Percentiles rank a stretch among this genome's conserved stretches.
Evolutionary conservation across 1,139 yeast genomes (phyloP).

Genomic region (Candida dubliniensis): DNA sequence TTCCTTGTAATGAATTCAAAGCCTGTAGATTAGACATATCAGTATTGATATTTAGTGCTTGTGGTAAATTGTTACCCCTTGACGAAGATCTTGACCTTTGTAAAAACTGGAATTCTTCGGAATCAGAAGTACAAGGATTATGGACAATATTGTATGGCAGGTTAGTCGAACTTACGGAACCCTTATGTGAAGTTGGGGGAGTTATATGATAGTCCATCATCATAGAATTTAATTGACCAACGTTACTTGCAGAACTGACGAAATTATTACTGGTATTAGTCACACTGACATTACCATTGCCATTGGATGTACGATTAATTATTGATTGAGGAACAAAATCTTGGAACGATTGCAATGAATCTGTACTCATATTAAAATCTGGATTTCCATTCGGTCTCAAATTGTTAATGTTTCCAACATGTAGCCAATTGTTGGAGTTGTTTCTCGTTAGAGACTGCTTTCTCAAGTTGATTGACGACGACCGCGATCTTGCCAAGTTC

Average conservation of each 20-base stretch:
- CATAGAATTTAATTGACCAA: constrained; percentile 30
- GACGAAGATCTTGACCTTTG: constrained; percentile 28
- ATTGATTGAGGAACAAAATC: constrained; percentile 46
- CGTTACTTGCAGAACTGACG: constrained; percentile 6
- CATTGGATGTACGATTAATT: constrained; percentile 24
- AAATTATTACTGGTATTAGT: constrained; percentile 1
- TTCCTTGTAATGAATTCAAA: constrained; percentile 28
- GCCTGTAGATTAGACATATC: constrained; percentile 35
- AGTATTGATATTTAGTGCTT: constrained; percentile 43
- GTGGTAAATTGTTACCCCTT: constrained; percentile 28
- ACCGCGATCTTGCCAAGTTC: constrained; percentile 21
- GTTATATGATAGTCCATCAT: constrained; percentile 44
- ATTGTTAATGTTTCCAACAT: constrained; percentile 45
- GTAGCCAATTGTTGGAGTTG: constrained; percentile 48
- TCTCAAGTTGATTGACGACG: constrained; percentile 35
- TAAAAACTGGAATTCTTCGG: constrained; percentile 11
- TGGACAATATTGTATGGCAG: constrained; percentile 2
- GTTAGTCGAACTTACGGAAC: constrained; percentile 29
- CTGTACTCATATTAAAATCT: constrained; percentile 36
- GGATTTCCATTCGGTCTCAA: constrained; percentile 26
- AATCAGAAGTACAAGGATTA: constrained; percentile 12
- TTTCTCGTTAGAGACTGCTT: constrained; percentile 49
- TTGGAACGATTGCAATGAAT: constrained; percentile 46
- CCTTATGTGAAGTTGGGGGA: constrained; percentile 42
- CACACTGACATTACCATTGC: neutral